Evolutionary conservation across 2,329 filamentous ascomycete species (phyloP).

Genomic region (Ophiostoma himal-ulmi): DNA sequence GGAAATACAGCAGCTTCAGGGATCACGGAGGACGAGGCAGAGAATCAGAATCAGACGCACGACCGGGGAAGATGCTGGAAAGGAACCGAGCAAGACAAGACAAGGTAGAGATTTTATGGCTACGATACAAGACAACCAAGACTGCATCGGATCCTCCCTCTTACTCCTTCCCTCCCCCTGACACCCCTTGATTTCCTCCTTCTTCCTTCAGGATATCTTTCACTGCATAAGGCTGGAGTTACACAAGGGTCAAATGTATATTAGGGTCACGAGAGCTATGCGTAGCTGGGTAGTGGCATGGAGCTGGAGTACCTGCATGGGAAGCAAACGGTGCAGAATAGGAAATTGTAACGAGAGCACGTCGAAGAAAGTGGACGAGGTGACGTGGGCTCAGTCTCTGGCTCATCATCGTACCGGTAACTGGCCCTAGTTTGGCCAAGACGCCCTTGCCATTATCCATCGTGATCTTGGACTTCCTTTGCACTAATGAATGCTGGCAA

Average conservation of each 20-base stretch:
- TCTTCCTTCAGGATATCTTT: neutral
- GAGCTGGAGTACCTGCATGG: neutral
- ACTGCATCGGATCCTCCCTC: neutral
- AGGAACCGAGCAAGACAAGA: neutral
- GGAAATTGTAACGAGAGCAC: neutral
- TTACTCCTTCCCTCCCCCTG: neutral
- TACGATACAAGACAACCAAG: neutral
- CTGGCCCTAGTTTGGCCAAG: neutral
- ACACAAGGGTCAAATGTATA: neutral
- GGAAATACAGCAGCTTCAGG: neutral
- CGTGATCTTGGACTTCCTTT: neutral
- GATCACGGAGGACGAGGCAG: neutral
- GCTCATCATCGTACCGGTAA: neutral
- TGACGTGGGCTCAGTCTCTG: neutral
- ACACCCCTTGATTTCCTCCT: neutral
- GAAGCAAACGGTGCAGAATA: neutral
- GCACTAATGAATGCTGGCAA: neutral
- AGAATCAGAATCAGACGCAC: neutral
- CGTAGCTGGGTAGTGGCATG: neutral
- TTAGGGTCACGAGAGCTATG: neutral
- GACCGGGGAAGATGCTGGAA: neutral
- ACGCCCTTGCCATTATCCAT: neutral
- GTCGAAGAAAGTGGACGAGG: neutral
- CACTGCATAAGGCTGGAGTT: slow-evolving; percentile 7
- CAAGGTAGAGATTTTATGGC: neutral